Evolutionary conservation across 1,284 basidiomycete genomes (phyloP), one percentile per base, ranked within the genome.

Genomic region (Tausonia pullulans): DNA sequence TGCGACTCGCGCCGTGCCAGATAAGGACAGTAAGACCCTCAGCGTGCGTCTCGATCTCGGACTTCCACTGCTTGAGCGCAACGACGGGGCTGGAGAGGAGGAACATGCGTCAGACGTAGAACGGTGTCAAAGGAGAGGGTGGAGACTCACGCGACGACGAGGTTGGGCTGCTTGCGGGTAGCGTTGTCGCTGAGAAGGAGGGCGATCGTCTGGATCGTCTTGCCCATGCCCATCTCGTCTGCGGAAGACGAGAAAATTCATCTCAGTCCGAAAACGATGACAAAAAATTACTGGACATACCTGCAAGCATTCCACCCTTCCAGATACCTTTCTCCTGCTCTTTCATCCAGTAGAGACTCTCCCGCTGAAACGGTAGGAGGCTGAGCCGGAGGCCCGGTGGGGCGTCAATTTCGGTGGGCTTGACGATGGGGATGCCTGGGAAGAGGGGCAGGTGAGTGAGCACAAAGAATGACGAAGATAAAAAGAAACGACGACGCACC

Each of bases 31-130:
- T 77, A 68, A 80, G 71, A 46, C 78, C 71, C 76, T 86, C 82
- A 0, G 90, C 88, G 70, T 91, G 89, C 0, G 85, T 78, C 49
- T 85, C 84, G 65, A 98, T 92, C 75, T 99, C 96, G 74, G 95
- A 92, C 70, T 86, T 84, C 96, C 96, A 98, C 78, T 99, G 95
- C 86, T 98, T 94, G 69, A 99, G 85, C 40, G 96, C 96, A 58
- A 98, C 95, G 3, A 93, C 96, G 2, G 91, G 91, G 27, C 87
- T 89, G 65, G 41, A 46, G 58, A 44, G 14, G 54, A 53, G 51
- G 44, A 44, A 39, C 60, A 13, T 58, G 41, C 53, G 67, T n/a
- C 52, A 43, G 56, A 61, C 41, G 11, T 27, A 50, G 55, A 48
- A 41, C 39, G 10, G 14, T 40, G 0, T 2, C 3, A 14, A 41